Percentiles rank a stretch among this genome's conserved stretches.
Conservation (phyloP, 192 early-diverging fungal genomes). For the Mycoemilia scoparia region DNA sequence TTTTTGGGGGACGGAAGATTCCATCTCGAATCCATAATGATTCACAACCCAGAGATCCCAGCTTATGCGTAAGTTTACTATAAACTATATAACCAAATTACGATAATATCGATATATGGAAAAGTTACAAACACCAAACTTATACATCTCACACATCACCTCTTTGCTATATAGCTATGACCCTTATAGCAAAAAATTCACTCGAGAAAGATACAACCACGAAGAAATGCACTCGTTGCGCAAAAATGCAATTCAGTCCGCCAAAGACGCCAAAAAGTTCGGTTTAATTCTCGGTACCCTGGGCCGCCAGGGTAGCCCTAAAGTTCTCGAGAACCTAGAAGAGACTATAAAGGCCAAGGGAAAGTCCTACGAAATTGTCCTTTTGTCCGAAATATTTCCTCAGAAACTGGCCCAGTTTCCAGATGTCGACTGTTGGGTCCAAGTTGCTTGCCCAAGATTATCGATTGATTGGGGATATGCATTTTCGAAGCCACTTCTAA, state of each 20-base stretch:
- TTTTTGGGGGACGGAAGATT: constrained; percentile 91
- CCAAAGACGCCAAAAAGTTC: constrained; percentile 54
- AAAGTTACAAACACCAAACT: not conserved
- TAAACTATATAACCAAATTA: too few relatives aligned
- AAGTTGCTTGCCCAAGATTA: constrained; percentile 87
- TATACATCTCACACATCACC: not conserved
- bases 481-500: constrained; percentile 75
- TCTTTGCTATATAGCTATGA: too few relatives aligned
- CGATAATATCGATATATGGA: not conserved
- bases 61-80: too few relatives aligned
- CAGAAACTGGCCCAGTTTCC: constrained; percentile 76
- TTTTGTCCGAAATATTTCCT: constrained; percentile 91
- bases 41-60: constrained; percentile 77
- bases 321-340: constrained; percentile 72
- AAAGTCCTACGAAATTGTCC: constrained; percentile 48
- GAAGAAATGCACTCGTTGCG: constrained; percentile 77
- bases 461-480: constrained; percentile 99
- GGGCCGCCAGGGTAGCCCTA: constrained; percentile 87
- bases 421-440: constrained; percentile 80
- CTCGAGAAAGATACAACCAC: constrained; percentile 86
- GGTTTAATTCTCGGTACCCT: constrained; percentile 91
- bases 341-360: constrained; percentile 36
- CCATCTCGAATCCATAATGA: constrained; percentile 98
- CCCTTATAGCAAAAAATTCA: constrained; percentile 83
- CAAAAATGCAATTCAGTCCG: constrained; percentile 60